These are phyloP conservation scores for Sarocladium oryzae DNA, from an alignment of 2,329 filamentous ascomycete genomes.

Conservation along the genomic window DNA sequence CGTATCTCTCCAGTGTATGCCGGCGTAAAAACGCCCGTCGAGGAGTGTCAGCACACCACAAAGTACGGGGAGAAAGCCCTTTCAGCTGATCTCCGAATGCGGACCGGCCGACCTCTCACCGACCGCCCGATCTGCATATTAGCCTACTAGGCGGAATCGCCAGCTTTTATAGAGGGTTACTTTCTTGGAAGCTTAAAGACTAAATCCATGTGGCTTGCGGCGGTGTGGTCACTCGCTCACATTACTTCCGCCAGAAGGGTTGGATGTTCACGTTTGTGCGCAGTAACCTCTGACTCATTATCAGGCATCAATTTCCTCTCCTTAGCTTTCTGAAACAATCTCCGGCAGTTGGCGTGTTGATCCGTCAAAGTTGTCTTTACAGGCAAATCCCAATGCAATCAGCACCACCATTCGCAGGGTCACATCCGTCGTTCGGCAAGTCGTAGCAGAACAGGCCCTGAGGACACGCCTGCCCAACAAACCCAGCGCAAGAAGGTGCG, in stretches of 20 bases:
- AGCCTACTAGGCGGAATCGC: not conserved
- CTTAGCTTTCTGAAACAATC: not conserved
- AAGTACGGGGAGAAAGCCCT: too few species aligned
- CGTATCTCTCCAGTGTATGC: too few species aligned
- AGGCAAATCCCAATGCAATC: conserved; percentile 8
- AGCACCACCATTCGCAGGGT: conserved; percentile 6
- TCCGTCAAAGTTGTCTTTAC: not conserved
- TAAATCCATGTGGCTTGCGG: too few species aligned
- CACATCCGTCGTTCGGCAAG: conserved; percentile 2
- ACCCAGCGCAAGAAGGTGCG: conserved; percentile 4
- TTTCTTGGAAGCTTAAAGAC: too few species aligned
- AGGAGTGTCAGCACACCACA: not conserved
- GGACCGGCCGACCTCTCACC: conserved; percentile 1
- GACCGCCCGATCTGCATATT: not conserved
- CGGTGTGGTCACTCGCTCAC: too few species aligned
- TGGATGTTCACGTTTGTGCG: too few species aligned
- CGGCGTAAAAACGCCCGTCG: too few species aligned
- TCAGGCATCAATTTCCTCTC: too few species aligned
- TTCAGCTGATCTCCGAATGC: too few species aligned
- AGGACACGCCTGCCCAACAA: conserved; percentile 5
- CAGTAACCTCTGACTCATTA: too few species aligned
- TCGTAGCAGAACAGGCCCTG: conserved; percentile 11
- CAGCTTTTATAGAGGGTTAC: not conserved
- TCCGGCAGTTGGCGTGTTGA: too few species aligned
- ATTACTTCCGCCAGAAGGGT: too few species aligned